Evolutionary conservation across 306 rosid species (phyloP).

Genomic region (Vigna unguiculata): DNA sequence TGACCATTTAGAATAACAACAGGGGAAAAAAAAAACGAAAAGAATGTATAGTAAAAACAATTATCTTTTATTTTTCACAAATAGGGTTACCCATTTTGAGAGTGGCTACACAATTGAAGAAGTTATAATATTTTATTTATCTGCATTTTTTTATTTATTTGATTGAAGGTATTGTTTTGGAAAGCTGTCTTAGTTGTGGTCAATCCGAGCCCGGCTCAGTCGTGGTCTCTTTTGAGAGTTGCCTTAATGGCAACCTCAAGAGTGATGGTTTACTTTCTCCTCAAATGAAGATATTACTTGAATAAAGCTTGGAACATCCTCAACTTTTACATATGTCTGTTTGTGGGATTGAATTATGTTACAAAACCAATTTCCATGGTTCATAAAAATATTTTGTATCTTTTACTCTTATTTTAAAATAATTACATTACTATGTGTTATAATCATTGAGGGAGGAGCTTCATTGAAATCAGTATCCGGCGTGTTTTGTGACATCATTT

Average conservation of each 20-base stretch:
- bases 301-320: too few species aligned
- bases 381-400: not conserved
- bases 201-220: too few species aligned
- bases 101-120: not conserved
- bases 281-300: too few species aligned
- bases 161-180: not conserved
- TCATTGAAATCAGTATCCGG: not conserved
- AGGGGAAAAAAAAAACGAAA: not conserved
- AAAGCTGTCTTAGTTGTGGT: not conserved
- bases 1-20: not conserved
- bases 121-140: not conserved
- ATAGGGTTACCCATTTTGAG: constrained; percentile 17
- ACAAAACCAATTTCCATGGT: not conserved
- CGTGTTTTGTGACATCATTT: constrained; percentile 3
- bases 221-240: too few species aligned
- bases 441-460: not conserved
- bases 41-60: not conserved
- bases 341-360: not conserved
- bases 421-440: not conserved
- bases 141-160: not conserved
- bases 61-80: not conserved
- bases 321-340: not conserved
- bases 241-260: too few species aligned
- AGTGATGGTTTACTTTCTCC: too few species aligned
- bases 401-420: not conserved